Base-by-base conservation (phyloP, 2,329 filamentous ascomycete genomes). In the Polytolypa hystricis region DNA sequence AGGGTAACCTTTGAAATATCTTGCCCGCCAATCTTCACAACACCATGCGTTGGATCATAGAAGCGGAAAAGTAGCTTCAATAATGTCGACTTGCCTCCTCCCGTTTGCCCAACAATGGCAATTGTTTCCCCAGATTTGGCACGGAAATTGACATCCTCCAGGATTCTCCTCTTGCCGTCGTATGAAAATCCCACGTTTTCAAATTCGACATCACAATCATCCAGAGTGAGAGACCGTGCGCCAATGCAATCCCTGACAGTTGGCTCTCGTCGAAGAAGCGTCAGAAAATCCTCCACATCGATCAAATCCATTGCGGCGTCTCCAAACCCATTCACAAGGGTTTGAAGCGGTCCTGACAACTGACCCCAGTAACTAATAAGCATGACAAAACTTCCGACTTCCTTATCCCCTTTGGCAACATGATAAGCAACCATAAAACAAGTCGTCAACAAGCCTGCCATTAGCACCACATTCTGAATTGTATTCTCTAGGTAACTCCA, bases 351-450 rank as follows among this genome's bases (percentile, higher is more conserved):
- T 3, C 49, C 51, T 38, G 63, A 48, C 10, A 73, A 42, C 53
- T 67, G 55, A 49, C 59, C 56, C 79, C 79, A 84, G 54, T 81
- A 83, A 21, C 72, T 68, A 11, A 79, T 61, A 17, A 84, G 56
- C 12, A 77, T 76, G 4, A 82, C 71, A 42, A 84, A 77, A 41
- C 69, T 70, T 27, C 77, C 77, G 9, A 78, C 61, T 0, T 69
- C 62, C 30, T 65, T 66, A 6, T 54, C 50, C 1, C 68, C 68
- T 25, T 61, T 58, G 0, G 64, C 57, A 21, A 78, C 69, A 42
- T 72, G 64, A 39, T 69, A 66, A 5, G 70, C 65, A 3, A 71
- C 73, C 10, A 77, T 60, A 34, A 73, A 52, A 50, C 66, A 60
- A 45, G 62, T 65, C 42, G 65, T 57, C 27, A 71, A 47, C 38